Base-by-base conservation (phyloP, 208 protist genomes). In the Trypanosoma cruzi region DNA sequence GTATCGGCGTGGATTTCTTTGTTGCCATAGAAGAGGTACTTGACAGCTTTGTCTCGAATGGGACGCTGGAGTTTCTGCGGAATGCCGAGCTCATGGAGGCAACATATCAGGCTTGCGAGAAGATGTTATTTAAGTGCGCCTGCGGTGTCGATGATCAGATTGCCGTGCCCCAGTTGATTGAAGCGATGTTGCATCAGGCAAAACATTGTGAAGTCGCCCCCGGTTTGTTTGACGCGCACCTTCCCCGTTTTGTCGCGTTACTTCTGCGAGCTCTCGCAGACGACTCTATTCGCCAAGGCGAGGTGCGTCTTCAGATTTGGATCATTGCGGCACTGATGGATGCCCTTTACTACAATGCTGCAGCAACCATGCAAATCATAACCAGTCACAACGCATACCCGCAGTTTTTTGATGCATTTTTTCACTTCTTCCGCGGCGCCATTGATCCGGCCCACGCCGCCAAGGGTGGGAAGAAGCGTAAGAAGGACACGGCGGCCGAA, bases 1-100 rank as follows among this genome's bases (percentile, higher is more conserved):
- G 91, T 67, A 81, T 92, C 34, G 91, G 91, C 32, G 86, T 96
- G 8, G 91, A 96, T 73, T 92, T 89, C 69, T 96, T 96, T 67
- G 62, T 48, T 55, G 75, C 58, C 11, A 90, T 96, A 52, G 91
- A 92, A 78, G 88, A 88, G 50, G 85, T 94, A 49, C 60, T 96
- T 32, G 91, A 96, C 65, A 96, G 93, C 73, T 92, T 88, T 50
- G 54, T 96, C 18, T 93, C 91, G 0, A 67, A 78, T 18, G 86
- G 74, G 4, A 71, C 91, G 0, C 83, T 81, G 16, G 73, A 77
- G 76, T 96, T 85, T 44, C 32, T 96, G 24, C 46, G 64, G 60
- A 88, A 94, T 72, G 37, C 61, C 13, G 67, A 69, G 13, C 59
- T 96, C 34, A 96, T 96, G 88, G 79, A 83, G 46, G 76, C 78